These are phyloP conservation scores for Sporisorium iseilematis-ciliati DNA, from an alignment of 1,284 basidiomycete genomes.

Conservation along the genomic window DNA sequence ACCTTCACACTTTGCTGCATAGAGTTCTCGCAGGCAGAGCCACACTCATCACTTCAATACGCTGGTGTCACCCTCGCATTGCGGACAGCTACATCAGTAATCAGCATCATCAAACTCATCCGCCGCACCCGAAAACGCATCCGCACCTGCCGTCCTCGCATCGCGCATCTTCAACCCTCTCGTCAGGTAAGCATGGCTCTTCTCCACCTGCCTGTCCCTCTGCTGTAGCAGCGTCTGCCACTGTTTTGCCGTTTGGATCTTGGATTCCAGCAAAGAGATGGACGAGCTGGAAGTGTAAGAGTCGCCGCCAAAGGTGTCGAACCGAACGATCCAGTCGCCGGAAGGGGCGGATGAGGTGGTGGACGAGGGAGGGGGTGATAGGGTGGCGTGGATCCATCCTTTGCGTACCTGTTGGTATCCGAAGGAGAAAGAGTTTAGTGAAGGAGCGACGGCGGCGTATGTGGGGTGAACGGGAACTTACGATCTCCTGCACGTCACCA, in stretches of 20 bases:
- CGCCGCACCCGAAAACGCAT: constrained; percentile 18
- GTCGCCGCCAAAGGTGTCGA: constrained; percentile 34
- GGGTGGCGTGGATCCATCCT: constrained; percentile 31
- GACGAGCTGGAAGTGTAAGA: constrained; percentile 27
- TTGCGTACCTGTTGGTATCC: constrained; percentile 22
- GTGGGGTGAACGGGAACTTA: constrained; percentile 68
- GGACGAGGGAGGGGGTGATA: constrained; percentile 16
- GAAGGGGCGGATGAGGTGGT: constrained; percentile 4
- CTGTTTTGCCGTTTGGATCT: constrained; percentile 45
- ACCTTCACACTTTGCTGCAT: no score
- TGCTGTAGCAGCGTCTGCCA: constrained; percentile 43
- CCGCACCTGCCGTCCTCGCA: constrained; percentile 22
- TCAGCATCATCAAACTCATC: constrained; percentile 42
- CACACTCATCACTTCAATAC: no score
- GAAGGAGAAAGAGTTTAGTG: no score
- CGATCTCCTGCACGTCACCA: constrained; percentile 78
- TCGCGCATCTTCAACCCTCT: constrained; percentile 29
- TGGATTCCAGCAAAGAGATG: constrained; percentile 27
- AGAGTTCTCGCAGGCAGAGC: no score
- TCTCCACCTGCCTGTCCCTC: constrained; percentile 40
- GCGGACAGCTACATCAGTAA: constrained; percentile 18
- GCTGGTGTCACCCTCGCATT: background rate
- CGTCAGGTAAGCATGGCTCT: constrained; percentile 36
- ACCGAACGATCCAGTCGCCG: constrained; percentile 34
- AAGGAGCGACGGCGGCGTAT: no score